Evolutionary conservation across 768 basidiomycete species (phyloP).

Genomic region (Calocybe indica): DNA sequence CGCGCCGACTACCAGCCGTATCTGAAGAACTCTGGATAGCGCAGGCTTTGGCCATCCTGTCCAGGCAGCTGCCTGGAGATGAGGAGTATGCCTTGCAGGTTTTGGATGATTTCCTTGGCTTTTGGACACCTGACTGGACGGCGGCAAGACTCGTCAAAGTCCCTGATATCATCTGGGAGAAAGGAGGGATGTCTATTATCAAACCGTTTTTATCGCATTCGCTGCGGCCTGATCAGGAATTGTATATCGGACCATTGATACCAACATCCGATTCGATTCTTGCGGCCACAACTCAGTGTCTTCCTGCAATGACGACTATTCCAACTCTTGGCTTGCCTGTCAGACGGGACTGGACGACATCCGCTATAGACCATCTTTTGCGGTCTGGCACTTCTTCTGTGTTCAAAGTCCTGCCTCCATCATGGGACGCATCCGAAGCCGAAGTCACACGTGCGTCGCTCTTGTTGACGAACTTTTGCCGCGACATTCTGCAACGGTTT

Average conservation of each 20-base stretch:
- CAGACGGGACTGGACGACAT: conserved; percentile 58
- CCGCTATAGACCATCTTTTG: conserved; percentile 72
- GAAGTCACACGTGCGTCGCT: conserved; percentile 71
- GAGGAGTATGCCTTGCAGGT: conserved; percentile 50
- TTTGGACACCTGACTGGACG: conserved; percentile 38
- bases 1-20: conserved; percentile 48
- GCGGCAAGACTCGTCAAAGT: conserved; percentile 26
- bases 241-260: conserved; percentile 45
- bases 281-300: conserved; percentile 48
- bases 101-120: conserved; percentile 29
- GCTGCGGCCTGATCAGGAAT: conserved; percentile 33
- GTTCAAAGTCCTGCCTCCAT: conserved; percentile 57
- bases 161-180: conserved; percentile 41
- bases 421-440: conserved; percentile 77
- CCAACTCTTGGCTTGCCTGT: conserved; percentile 39
- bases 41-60: conserved; percentile 54
- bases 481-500: conserved; percentile 37
- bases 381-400: conserved; percentile 68
- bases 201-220: conserved; percentile 54
- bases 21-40: conserved; percentile 59
- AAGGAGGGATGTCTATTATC: conserved; percentile 43
- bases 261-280: conserved; percentile 51
- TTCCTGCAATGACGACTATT: conserved; percentile 22
- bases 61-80: conserved; percentile 64
- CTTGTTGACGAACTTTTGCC: conserved; percentile 46